phyloP scores from a whole-genome alignment of 441 rosid species.

The Arabidopsis lyrata region DNA sequence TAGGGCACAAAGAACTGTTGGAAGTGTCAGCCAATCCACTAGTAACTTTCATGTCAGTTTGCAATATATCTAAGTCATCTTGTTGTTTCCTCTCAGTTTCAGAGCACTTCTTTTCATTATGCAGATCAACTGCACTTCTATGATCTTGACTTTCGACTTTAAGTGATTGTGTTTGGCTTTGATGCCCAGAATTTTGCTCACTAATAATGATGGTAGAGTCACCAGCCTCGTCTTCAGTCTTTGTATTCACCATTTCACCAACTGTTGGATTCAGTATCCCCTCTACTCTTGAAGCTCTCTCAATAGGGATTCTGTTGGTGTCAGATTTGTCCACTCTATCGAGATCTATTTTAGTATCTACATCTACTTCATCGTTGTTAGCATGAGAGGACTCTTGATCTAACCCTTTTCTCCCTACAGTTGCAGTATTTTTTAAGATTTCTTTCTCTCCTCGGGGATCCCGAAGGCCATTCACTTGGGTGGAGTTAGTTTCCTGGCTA shows the following conservation, averaged over 20 bases:
- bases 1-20: constrained; percentile 39
- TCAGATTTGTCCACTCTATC: constrained; percentile 51
- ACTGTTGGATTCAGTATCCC: constrained; percentile 47
- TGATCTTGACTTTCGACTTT: constrained; percentile 56
- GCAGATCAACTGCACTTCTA: constrained; percentile 46
- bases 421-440: constrained; percentile 44
- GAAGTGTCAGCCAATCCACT: constrained; percentile 16
- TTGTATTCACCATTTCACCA: constrained; percentile 54
- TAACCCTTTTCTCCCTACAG: constrained; percentile 53
- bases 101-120: constrained; percentile 53
- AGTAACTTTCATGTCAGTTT: constrained; percentile 48
- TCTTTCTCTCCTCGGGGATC: constrained; percentile 51
- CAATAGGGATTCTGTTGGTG: constrained; percentile 49
- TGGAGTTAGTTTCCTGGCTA: constrained; percentile 51
- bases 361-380: constrained; percentile 59
- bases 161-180: constrained; percentile 47
- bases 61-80: constrained; percentile 48
- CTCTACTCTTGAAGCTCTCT: constrained; percentile 53
- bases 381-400: constrained; percentile 76
- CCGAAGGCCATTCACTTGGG: constrained; percentile 53
- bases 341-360: constrained; percentile 56
- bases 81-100: constrained; percentile 49
- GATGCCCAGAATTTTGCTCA: constrained; percentile 36
- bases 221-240: constrained; percentile 51
- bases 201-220: constrained; percentile 41